Conservation (phyloP, 305 asterid genomes). For the Solanum chacoense region DNA sequence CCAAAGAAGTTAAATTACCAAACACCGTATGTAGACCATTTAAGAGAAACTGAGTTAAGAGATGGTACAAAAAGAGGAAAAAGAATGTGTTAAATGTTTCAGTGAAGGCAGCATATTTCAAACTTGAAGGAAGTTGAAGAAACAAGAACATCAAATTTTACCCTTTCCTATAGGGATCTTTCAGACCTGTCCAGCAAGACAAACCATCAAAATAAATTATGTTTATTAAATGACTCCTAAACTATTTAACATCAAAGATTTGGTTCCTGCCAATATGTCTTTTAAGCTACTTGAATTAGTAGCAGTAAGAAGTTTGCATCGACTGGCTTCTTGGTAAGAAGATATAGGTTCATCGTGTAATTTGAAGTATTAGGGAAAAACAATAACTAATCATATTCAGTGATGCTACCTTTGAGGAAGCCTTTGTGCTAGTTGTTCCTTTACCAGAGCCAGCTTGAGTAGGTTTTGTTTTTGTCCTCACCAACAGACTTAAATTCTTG, state of each 20-base stretch:
- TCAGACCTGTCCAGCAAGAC: background rate
- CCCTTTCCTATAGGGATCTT: background rate
- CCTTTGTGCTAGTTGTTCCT: constrained; percentile 61
- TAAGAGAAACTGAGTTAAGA: background rate
- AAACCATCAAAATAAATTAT: background rate
- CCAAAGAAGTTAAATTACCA: background rate
- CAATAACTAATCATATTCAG: background rate
- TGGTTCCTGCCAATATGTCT: background rate
- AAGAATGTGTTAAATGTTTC: background rate
- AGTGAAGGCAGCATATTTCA: background rate
- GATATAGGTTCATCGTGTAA: background rate
- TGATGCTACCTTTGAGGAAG: constrained; percentile 67
- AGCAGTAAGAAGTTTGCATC: background rate
- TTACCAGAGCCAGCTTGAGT: constrained; percentile 45
- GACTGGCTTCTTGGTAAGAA: background rate
- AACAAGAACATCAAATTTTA: background rate
- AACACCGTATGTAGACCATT: background rate
- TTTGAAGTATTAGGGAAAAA: background rate
- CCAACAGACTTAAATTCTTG: constrained; percentile 79
- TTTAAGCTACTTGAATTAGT: background rate
- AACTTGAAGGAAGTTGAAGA: background rate
- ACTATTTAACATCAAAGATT: background rate
- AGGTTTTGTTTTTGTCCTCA: constrained; percentile 64
- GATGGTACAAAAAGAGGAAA: background rate
- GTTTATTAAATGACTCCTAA: background rate